These are phyloP conservation scores for Chlorella sp. DNA, from an alignment of 139 green algal genomes.

Conservation along the genomic window DNA sequence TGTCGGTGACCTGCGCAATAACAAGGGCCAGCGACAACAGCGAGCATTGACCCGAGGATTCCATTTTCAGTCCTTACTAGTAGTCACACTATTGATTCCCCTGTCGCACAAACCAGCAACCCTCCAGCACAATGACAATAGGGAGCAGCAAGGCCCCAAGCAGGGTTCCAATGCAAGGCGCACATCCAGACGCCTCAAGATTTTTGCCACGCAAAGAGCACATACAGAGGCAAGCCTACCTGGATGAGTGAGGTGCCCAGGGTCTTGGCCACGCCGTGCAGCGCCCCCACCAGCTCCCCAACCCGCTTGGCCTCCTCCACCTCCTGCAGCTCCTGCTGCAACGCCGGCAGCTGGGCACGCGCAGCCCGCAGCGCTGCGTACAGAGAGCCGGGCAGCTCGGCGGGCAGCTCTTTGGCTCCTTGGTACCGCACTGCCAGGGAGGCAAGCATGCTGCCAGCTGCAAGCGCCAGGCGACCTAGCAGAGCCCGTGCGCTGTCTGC, in stretches of 20 bases:
- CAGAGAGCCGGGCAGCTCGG: constrained; percentile 20
- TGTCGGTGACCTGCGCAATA: neutral
- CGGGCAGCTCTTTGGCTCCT: neutral
- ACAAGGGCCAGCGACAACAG: neutral
- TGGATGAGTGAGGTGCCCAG: constrained; percentile 16
- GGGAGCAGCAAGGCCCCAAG: neutral
- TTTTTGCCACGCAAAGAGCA: too few species aligned
- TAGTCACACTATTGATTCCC: too few species aligned
- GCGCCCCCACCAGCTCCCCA: neutral
- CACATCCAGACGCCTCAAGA: neutral
- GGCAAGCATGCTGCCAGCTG: constrained; percentile 12
- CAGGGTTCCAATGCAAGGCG: neutral
- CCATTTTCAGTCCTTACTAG: too few species aligned
- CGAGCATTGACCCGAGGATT: neutral
- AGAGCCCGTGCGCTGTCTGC: neutral
- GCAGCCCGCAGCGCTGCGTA: constrained; percentile 21
- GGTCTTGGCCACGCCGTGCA: neutral
- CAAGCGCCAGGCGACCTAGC: constrained; percentile 15
- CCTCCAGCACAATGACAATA: neutral
- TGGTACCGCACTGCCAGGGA: neutral
- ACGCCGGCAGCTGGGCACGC: neutral
- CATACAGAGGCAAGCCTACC: neutral
- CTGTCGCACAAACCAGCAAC: too few species aligned
- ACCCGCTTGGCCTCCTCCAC: neutral
- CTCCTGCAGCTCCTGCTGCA: neutral